Conservation (phyloP, 345 rosid genomes). For the Eucalyptus regnans region DNA sequence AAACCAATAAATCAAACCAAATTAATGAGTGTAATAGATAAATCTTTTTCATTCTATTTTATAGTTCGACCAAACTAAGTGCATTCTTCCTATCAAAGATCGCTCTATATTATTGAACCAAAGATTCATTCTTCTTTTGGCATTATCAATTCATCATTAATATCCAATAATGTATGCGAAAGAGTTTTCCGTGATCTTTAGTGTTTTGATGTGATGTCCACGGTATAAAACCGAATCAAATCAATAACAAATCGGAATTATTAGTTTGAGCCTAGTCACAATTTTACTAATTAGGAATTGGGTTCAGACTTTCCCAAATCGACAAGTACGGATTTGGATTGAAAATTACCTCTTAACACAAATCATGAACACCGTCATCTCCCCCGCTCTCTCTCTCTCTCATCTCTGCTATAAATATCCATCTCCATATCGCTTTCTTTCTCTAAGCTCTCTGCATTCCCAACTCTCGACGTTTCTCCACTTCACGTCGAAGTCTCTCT, state of each 20-base stretch:
- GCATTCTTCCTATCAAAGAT: not conserved
- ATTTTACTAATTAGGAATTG: not conserved
- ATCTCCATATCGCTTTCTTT: not conserved
- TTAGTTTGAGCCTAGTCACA: not conserved
- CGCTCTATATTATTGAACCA: rapidly evolving
- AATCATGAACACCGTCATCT: not conserved
- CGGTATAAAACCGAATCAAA: not conserved
- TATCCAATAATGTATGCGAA: not conserved
- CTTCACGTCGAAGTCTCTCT: not conserved
- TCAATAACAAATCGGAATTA: not conserved
- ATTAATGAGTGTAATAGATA: not conserved
- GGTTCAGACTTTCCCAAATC: not conserved
- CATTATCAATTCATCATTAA: not conserved
- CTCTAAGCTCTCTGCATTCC: not conserved
- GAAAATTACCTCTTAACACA: not conserved
- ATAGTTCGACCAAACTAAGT: rapidly evolving
- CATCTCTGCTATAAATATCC: not conserved
- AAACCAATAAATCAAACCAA: not conserved
- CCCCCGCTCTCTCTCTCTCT: not conserved
- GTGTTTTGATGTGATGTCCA: not conserved
- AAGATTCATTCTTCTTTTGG: not conserved
- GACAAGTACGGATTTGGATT: not conserved
- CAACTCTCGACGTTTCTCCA: not conserved
- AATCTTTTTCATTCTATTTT: not conserved
- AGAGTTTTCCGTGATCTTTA: not conserved